These are phyloP conservation scores for Vigna reflexopilosa DNA, from an alignment of 306 rosid species.

Conservation along the genomic window DNA sequence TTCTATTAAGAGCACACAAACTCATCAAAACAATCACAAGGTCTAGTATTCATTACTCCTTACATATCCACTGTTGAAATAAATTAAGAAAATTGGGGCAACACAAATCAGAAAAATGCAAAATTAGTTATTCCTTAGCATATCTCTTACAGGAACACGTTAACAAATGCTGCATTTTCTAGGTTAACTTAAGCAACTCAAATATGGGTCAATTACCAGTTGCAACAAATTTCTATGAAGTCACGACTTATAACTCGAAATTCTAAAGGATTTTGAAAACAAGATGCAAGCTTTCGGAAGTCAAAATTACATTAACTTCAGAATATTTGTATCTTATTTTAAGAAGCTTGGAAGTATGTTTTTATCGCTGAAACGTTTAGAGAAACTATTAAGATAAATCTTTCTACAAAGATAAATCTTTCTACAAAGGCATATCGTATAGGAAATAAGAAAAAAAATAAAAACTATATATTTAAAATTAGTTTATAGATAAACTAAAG, in stretches of 20 bases:
- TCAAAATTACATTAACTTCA: not conserved
- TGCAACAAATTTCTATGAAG: not conserved
- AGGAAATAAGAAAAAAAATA: too few relatives aligned
- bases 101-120: not conserved
- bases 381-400: too few relatives aligned
- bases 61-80: not conserved
- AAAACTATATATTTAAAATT: too few relatives aligned
- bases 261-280: not conserved
- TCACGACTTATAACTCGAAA: not conserved
- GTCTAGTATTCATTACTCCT: not conserved
- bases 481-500: too few relatives aligned
- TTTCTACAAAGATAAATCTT: too few relatives aligned
- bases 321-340: constrained; percentile 1
- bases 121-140: constrained; percentile 1
- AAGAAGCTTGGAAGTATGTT: too few relatives aligned
- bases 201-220: not conserved
- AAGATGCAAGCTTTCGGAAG: not conserved
- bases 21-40: not conserved
- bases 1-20: not conserved
- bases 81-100: constrained; percentile 4
- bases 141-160: not conserved
- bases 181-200: not conserved
- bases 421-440: too few relatives aligned
- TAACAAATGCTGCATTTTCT: not conserved
- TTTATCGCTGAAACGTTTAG: too few relatives aligned